phyloP scores from a whole-genome alignment of 805 yeast genomes.

The Yamadazyma laniorum region DNA sequence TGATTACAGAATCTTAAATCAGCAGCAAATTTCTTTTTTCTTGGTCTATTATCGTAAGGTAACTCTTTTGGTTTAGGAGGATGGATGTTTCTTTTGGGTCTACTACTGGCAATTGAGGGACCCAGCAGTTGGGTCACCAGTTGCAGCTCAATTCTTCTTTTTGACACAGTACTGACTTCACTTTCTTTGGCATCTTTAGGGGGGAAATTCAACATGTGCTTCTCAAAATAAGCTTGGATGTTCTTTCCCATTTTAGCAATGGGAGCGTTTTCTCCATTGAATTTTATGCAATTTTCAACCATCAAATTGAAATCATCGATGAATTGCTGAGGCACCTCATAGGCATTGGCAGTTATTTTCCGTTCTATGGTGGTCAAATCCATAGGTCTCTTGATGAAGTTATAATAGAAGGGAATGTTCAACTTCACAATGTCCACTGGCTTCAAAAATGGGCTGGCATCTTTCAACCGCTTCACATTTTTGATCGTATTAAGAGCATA shows the following conservation, averaged over 20 bases:
- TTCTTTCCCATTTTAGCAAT: slow-evolving; percentile 91
- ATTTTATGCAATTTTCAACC: slow-evolving; percentile 76
- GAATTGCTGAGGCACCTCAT: slow-evolving; percentile 66
- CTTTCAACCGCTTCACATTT: slow-evolving; percentile 86
- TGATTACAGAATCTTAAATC: slow-evolving; percentile 85
- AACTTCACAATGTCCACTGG: slow-evolving; percentile 90
- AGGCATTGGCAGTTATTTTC: slow-evolving; percentile 68
- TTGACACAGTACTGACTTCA: slow-evolving; percentile 15
- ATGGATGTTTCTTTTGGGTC: slow-evolving; percentile 94
- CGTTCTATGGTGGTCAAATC: slow-evolving; percentile 88
- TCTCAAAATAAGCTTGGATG: slow-evolving; percentile 88
- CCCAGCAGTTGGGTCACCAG: background rate
- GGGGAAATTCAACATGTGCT: slow-evolving; percentile 91
- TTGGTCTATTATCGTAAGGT: slow-evolving; percentile 86
- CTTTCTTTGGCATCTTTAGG: slow-evolving; percentile 32
- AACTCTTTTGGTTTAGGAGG: slow-evolving; percentile 95
- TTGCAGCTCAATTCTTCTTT: slow-evolving; percentile 18
- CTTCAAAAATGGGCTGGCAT: slow-evolving; percentile 81
- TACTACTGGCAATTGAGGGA: slow-evolving; percentile 61
- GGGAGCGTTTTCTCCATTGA: slow-evolving; percentile 80
- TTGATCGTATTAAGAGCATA: slow-evolving; percentile 77
- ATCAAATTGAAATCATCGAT: slow-evolving; percentile 78
- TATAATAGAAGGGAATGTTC: slow-evolving; percentile 88
- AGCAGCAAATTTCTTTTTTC: slow-evolving; percentile 86
- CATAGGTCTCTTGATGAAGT: slow-evolving; percentile 84